Evolutionary conservation across 257 asterid species (phyloP).

Genomic region (Verbascum thapsus): DNA sequence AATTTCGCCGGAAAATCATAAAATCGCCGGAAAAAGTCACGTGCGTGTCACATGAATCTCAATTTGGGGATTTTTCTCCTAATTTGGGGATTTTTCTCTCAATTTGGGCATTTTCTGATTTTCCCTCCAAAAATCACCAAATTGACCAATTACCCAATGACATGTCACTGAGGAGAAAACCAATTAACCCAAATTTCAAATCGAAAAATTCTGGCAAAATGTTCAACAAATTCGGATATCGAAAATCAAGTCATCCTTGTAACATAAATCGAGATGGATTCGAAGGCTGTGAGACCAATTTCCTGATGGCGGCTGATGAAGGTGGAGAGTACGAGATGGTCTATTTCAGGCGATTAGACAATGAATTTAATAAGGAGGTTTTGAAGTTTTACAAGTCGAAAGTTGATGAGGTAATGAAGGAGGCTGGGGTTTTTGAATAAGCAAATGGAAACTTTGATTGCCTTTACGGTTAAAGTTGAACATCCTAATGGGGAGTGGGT

Average conservation of each 20-base stretch:
- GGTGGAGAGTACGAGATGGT: conserved; percentile 42
- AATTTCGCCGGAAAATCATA: too few relatives aligned
- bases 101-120: too few relatives aligned
- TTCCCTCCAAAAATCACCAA: too few relatives aligned
- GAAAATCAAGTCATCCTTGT: conserved; percentile 31
- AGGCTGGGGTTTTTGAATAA: conserved; percentile 45
- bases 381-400: conserved; percentile 39
- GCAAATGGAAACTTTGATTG: conserved; percentile 59
- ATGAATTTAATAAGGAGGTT: conserved; percentile 53
- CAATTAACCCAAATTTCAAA: too few relatives aligned
- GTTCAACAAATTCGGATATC: conserved; percentile 2
- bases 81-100: too few relatives aligned
- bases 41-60: too few relatives aligned
- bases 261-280: neutral
- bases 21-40: too few relatives aligned
- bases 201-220: too few relatives aligned
- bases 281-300: conserved; percentile 27
- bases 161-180: too few relatives aligned
- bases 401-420: conserved; percentile 47
- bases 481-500: conserved; percentile 36
- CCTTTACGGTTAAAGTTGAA: conserved; percentile 49
- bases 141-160: too few relatives aligned
- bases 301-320: conserved; percentile 22
- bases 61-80: too few relatives aligned
- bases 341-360: conserved; percentile 44